Base-by-base conservation (phyloP, 495 filamentous ascomycete species). In the Astrocystis sublimbata region DNA sequence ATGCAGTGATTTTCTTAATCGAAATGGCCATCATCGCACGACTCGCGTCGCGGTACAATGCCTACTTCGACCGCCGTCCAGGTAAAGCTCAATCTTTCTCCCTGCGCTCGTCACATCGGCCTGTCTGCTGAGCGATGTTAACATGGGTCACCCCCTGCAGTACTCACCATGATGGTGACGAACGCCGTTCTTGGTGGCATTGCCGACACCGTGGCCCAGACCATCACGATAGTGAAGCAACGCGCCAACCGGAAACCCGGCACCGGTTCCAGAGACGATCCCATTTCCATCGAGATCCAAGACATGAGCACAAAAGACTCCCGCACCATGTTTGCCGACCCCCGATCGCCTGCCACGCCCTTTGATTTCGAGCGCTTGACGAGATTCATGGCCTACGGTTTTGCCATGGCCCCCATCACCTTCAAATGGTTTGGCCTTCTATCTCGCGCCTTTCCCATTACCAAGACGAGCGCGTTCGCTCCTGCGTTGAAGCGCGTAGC, bases 101-200 rank as follows among this genome's bases (percentile, higher is more conserved):
- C 43, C 66, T 45, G 19, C 33, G 33, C 28, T 41, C 61, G 38
- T 58, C 28, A 43, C 55, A 43, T 35, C 35, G 24, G 45, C 53
- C 19, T 8, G 26, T 26, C 17, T 47, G 17, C 10, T 24, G 13
- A 45, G 12, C 9, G 2, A 46, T 9, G 38, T 64, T 72, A 19
- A 70, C 54, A 35, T 7, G 4, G 6, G 19, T 19, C 4, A 49
- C 77, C 71, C 26, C 28, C 15, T 26, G 49, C 61, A 90, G 91
- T 98, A 38, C 82, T 98, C 63, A 98, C 94, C 42, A 98, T 93
- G 74, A 98, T 98, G 94, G 89, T 97, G 63, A 93, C 92, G 66
- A 98, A 98, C 76, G 89, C 94, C 59, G 88, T 98, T 33, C 85
- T 98, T 26, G 92, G 90, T 75, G 93, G 92, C 63, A 87, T 96